Percentiles rank a stretch among this genome's conserved stretches.
These are phyloP conservation scores for Hibiscus trionum DNA, from an alignment of 345 rosid genomes.

Conservation along the genomic window DNA sequence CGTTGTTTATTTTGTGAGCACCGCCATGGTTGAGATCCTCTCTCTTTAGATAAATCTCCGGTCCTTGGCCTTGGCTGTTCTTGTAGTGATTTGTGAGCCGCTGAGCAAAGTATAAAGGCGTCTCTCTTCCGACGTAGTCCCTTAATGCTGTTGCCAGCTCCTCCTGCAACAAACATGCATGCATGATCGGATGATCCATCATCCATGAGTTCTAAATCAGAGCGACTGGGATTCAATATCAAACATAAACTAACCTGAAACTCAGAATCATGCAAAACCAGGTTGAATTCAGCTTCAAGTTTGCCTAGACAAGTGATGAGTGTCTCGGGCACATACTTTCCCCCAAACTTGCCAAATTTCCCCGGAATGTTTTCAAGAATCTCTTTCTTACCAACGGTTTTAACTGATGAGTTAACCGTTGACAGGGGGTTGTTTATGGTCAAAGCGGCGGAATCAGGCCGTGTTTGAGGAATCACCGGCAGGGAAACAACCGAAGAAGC, in stretches of 20 bases:
- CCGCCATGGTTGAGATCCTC: conserved; percentile 80
- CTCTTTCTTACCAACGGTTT: background rate
- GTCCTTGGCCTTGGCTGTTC: conserved; percentile 41
- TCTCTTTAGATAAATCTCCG: conserved; percentile 73
- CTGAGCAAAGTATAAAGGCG: conserved; percentile 65
- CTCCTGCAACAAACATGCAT: conserved; percentile 20
- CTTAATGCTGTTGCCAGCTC: conserved; percentile 51
- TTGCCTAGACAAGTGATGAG: background rate
- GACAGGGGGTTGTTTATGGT: background rate
- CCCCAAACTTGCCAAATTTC: background rate
- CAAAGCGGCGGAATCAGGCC: background rate
- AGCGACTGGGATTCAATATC: background rate
- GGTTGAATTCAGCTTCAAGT: background rate
- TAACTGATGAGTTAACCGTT: background rate
- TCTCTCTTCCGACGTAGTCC: conserved; percentile 82
- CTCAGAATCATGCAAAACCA: background rate
- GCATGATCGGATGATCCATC: background rate
- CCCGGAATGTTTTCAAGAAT: background rate
- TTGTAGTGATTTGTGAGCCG: conserved; percentile 61
- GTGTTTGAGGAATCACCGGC: background rate
- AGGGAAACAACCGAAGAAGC: background rate
- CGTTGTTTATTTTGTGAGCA: conserved; percentile 80
- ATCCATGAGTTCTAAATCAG: background rate
- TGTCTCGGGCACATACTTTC: background rate
- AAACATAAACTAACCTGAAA: background rate